phyloP scores from a whole-genome alignment of 805 yeast genomes.

The Hanseniaspora meyeri region DNA sequence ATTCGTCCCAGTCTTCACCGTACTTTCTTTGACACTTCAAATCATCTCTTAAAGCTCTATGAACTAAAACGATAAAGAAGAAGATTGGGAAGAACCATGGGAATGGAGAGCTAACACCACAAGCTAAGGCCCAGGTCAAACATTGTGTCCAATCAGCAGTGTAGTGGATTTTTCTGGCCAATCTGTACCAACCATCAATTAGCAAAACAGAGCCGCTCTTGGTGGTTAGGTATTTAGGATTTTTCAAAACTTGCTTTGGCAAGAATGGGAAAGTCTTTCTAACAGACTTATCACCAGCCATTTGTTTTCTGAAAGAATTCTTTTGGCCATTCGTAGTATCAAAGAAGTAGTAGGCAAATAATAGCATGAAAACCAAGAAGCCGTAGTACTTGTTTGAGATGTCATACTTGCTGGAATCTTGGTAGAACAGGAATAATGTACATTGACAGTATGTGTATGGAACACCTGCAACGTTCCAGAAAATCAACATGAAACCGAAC shows the following conservation, averaged over 20 bases:
- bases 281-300: slow-evolving; percentile 64
- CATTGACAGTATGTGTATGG: slow-evolving; percentile 96
- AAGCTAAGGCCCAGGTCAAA: slow-evolving; percentile 79
- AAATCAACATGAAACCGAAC: slow-evolving; percentile 96
- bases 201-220: slow-evolving; percentile 72
- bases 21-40: slow-evolving; percentile 76
- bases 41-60: slow-evolving; percentile 81
- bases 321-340: slow-evolving; percentile 93
- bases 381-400: slow-evolving; percentile 55
- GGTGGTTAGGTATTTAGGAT: slow-evolving; percentile 79
- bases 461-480: slow-evolving; percentile 99
- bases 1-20: slow-evolving; percentile 87
- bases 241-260: slow-evolving; percentile 67
- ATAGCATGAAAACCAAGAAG: slow-evolving; percentile 42
- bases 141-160: slow-evolving; percentile 88
- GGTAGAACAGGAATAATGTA: slow-evolving; percentile 70
- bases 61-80: slow-evolving; percentile 75
- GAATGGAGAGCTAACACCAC: slow-evolving; percentile 78
- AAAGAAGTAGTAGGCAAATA: slow-evolving; percentile 76
- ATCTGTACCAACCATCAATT: slow-evolving; percentile 88
- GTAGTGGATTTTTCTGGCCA: slow-evolving; percentile 89
- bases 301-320: slow-evolving; percentile 72
- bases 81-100: slow-evolving; percentile 95
- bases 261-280: slow-evolving; percentile 90
- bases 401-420: slow-evolving; percentile 69